phyloP scores from a whole-genome alignment of 768 basidiomycete species.

The Leccinum longicurvipes region DNA sequence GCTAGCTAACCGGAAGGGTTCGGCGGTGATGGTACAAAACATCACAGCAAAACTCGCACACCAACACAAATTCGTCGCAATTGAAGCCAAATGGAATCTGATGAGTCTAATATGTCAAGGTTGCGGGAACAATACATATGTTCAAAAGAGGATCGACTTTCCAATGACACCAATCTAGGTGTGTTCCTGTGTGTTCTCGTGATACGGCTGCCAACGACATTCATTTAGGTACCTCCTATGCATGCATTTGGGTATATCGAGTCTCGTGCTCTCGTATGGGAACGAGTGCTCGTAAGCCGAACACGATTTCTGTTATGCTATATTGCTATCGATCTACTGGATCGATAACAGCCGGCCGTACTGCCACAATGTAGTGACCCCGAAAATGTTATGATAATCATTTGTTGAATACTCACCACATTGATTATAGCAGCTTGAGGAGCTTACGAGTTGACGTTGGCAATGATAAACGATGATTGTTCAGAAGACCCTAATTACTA shows the following conservation, averaged over 20 bases:
- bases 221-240: background rate
- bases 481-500: constrained; percentile 1
- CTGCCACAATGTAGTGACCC: background rate
- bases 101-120: background rate
- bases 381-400: background rate
- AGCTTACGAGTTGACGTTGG: background rate
- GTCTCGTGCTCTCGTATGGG: background rate
- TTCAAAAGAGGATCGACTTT: constrained; percentile 1
- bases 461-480: background rate
- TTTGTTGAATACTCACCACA: background rate
- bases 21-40: constrained; percentile 1
- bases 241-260: constrained; percentile 3
- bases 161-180: background rate
- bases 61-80: constrained; percentile 2
- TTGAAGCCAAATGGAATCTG: constrained; percentile 4
- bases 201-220: constrained; percentile 5
- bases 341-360: background rate
- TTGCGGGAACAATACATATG: constrained; percentile 2
- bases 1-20: background rate
- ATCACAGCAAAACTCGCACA: background rate
- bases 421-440: background rate
- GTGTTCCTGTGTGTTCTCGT: constrained; percentile 5
- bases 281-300: background rate
- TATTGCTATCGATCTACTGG: background rate
- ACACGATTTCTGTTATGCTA: background rate